Percentiles rank a stretch among this genome's conserved stretches.
phyloP scores from a whole-genome alignment of 176 grass and related monocot genomes.

The Dendrocalamus sinicus region DNA sequence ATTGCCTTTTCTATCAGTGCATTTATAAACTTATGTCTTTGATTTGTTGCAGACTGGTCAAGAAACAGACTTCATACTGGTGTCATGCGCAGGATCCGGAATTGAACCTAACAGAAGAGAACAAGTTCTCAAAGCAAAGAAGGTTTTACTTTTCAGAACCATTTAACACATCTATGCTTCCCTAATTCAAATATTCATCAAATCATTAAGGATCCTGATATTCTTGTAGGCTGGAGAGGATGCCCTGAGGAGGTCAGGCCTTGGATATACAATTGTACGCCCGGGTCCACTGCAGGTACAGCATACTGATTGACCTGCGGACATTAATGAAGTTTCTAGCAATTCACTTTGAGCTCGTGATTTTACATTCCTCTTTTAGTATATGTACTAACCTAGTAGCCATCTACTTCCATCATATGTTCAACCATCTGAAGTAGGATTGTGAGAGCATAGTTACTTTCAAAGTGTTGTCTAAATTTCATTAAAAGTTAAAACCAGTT shows the following conservation, averaged over 20 bases:
- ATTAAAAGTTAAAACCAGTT: constrained; percentile 10
- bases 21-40: constrained; percentile 39
- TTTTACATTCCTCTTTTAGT: neutral
- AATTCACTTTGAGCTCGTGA: constrained; percentile 1
- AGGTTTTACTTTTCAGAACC: constrained; percentile 57
- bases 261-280: constrained; percentile 96
- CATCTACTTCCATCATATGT: neutral
- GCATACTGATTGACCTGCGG: constrained; percentile 27
- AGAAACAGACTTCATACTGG: constrained; percentile 94
- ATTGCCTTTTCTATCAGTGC: constrained; percentile 14
- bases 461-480: neutral
- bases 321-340: constrained; percentile 3
- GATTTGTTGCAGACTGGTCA: constrained; percentile 65
- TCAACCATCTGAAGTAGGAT: constrained; percentile 21
- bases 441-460: neutral
- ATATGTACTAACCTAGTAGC: neutral
- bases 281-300: constrained; percentile 86
- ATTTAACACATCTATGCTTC: constrained; percentile 9
- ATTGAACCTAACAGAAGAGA: constrained; percentile 89
- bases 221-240: constrained; percentile 85
- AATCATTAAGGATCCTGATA: neutral
- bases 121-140: constrained; percentile 98
- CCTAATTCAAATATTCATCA: constrained; percentile 37
- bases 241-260: constrained; percentile 89
- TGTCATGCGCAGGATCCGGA: constrained; percentile 90